These are phyloP conservation scores for Borovskyia barvae DNA, from an alignment of 208 protist genomes.

Conservation along the genomic window DNA sequence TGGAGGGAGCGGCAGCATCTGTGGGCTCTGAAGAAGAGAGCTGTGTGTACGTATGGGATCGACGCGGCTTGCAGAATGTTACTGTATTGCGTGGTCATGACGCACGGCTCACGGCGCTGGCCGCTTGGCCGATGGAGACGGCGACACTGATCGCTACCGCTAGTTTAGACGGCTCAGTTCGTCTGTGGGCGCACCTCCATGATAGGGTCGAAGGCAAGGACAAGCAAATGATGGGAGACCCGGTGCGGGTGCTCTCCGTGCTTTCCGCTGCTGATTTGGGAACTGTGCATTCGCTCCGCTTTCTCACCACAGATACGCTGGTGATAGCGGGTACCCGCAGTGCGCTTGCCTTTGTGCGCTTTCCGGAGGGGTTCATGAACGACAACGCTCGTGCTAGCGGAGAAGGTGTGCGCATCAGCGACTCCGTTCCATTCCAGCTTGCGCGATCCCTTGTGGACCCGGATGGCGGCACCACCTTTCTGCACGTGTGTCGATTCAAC, in stretches of 20 bases:
- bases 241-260: slow-evolving; percentile 26
- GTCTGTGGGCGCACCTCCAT: slow-evolving; percentile 57
- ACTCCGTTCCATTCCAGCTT: slow-evolving; percentile 9
- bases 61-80: slow-evolving; percentile 35
- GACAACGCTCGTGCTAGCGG: neutral
- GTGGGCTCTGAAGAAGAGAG: slow-evolving; percentile 47
- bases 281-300: slow-evolving; percentile 12
- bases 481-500: slow-evolving; percentile 23
- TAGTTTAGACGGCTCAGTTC: slow-evolving; percentile 55
- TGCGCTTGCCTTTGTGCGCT: slow-evolving; percentile 16
- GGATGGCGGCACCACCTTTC: slow-evolving; percentile 17
- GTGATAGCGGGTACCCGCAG: slow-evolving; percentile 16
- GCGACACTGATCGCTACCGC: slow-evolving; percentile 53
- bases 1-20: slow-evolving; percentile 37
- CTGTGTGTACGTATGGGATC: slow-evolving; percentile 69
- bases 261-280: slow-evolving; percentile 22
- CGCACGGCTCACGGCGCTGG: slow-evolving; percentile 58
- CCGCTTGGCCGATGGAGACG: slow-evolving; percentile 33
- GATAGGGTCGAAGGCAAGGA: neutral
- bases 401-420: neutral
- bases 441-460: slow-evolving; percentile 15
- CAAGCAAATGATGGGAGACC: slow-evolving; percentile 1
- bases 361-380: neutral
- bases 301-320: slow-evolving; percentile 15
- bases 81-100: slow-evolving; percentile 52